Conservation (phyloP, 2,329 filamentous ascomycete genomes). For the Chaetomiaceae sp. region DNA sequence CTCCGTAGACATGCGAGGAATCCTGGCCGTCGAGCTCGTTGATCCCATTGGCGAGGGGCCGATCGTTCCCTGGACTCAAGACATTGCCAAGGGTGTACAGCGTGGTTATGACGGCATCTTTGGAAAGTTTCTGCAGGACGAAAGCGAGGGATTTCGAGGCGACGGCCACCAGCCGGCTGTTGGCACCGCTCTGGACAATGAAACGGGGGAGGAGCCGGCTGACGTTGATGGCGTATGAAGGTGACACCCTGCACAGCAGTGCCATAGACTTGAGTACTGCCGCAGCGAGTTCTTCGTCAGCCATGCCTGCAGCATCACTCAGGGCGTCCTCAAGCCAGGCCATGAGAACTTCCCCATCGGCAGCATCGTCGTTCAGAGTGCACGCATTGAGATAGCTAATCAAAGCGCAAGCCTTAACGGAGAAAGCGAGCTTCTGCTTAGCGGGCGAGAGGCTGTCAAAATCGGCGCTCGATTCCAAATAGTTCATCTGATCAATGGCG, state of each 20-base stretch:
- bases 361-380: slow-evolving; percentile 73
- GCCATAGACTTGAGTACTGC: slow-evolving; percentile 78
- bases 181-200: slow-evolving; percentile 77
- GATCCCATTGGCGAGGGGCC: slow-evolving; percentile 49
- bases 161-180: slow-evolving; percentile 63
- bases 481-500: slow-evolving; percentile 75
- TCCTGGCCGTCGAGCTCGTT: slow-evolving; percentile 41
- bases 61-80: slow-evolving; percentile 66
- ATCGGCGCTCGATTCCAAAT: slow-evolving; percentile 84
- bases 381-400: slow-evolving; percentile 83
- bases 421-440: slow-evolving; percentile 81
- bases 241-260: slow-evolving; percentile 70
- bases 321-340: slow-evolving; percentile 82
- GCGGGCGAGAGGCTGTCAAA: slow-evolving; percentile 81
- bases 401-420: slow-evolving; percentile 78
- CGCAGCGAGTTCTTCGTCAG: slow-evolving; percentile 69
- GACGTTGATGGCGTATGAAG: slow-evolving; percentile 67
- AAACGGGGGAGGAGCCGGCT: slow-evolving; percentile 79
- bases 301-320: slow-evolving; percentile 75
- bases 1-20: slow-evolving; percentile 45
- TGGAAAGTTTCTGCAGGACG: slow-evolving; percentile 75
- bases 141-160: slow-evolving; percentile 83
- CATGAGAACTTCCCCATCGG: slow-evolving; percentile 74
- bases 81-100: slow-evolving; percentile 96
- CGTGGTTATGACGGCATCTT: slow-evolving; percentile 91